Percentiles rank a stretch among this genome's conserved stretches.
Conservation (phyloP, 805 yeast species). For the Wickerhamomyces chambardii region DNA sequence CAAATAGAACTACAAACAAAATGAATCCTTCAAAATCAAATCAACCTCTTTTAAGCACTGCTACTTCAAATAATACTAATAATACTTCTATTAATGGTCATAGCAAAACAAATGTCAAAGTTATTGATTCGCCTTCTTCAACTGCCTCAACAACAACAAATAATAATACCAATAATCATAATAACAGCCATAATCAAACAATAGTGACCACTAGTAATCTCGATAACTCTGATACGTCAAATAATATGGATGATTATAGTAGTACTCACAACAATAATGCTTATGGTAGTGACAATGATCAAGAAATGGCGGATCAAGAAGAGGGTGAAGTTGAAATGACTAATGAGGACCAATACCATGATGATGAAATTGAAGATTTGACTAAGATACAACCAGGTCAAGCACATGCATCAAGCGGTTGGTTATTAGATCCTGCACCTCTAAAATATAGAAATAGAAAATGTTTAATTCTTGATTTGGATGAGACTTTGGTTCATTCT, state of each 20-base stretch:
- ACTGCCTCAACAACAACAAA: background rate
- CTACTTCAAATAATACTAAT: slow-evolving; percentile 1
- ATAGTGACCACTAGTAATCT: too few relatives aligned
- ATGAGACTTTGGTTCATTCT: slow-evolving; percentile 94
- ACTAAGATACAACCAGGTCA: slow-evolving; percentile 67
- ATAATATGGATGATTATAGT: background rate
- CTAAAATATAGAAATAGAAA: slow-evolving; percentile 51
- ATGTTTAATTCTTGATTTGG: slow-evolving; percentile 86
- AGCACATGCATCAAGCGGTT: slow-evolving; percentile 54
- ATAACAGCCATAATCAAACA: too few relatives aligned
- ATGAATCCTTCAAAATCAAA: background rate
- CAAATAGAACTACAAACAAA: background rate
- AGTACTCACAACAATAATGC: background rate
- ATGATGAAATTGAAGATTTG: slow-evolving; percentile 42
- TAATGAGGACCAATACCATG: slow-evolving; percentile 13
- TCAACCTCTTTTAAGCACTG: slow-evolving; percentile 1
- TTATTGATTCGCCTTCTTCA: too few relatives aligned
- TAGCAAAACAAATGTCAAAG: slow-evolving; percentile 11
- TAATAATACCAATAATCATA: too few relatives aligned
- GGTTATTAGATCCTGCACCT: slow-evolving; percentile 51
- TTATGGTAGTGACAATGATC: background rate
- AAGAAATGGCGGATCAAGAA: slow-evolving; percentile 8
- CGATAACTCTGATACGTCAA: too few relatives aligned
- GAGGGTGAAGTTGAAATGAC: slow-evolving; percentile 17
- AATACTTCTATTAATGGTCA: too few relatives aligned